Evolutionary conservation across 2,329 filamentous ascomycete genomes (phyloP).

Genomic region (Exophiala sideris): DNA sequence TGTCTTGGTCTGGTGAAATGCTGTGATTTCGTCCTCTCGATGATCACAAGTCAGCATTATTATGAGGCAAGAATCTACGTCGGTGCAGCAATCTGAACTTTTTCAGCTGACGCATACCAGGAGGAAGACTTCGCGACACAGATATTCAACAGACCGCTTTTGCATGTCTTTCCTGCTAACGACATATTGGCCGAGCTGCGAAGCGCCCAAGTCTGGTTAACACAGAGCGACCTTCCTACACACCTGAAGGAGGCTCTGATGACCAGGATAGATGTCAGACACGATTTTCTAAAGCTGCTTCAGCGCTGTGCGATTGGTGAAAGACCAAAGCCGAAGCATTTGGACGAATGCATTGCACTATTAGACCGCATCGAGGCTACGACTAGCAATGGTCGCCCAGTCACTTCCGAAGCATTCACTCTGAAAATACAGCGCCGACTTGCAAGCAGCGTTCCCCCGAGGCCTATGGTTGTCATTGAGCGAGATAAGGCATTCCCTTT

Average conservation of each 20-base stretch:
- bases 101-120: constrained; percentile 40
- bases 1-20: constrained; percentile 80
- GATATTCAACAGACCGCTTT: constrained; percentile 75
- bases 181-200: constrained; percentile 56
- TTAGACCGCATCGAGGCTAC: constrained; percentile 59
- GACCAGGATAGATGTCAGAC: constrained; percentile 60
- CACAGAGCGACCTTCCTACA: constrained; percentile 35
- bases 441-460: constrained; percentile 88
- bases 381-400: constrained; percentile 59
- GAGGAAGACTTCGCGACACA: constrained; percentile 97
- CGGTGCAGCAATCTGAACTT: not conserved
- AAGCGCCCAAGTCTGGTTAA: constrained; percentile 54
- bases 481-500: constrained; percentile 69
- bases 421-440: constrained; percentile 85
- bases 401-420: constrained; percentile 74
- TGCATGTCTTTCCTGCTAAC: constrained; percentile 60
- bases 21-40: constrained; percentile 73
- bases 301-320: constrained; percentile 3
- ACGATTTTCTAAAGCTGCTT: constrained; percentile 41
- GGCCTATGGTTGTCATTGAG: constrained; percentile 72
- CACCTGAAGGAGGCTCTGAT: constrained; percentile 55
- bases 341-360: constrained; percentile 17
- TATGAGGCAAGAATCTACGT: constrained; percentile 65
- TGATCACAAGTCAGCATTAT: constrained; percentile 78
- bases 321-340: not conserved